Percentiles rank a stretch among this genome's conserved stretches.
Conservation (phyloP, 345 rosid genomes). For the Aethionema arabicum region DNA sequence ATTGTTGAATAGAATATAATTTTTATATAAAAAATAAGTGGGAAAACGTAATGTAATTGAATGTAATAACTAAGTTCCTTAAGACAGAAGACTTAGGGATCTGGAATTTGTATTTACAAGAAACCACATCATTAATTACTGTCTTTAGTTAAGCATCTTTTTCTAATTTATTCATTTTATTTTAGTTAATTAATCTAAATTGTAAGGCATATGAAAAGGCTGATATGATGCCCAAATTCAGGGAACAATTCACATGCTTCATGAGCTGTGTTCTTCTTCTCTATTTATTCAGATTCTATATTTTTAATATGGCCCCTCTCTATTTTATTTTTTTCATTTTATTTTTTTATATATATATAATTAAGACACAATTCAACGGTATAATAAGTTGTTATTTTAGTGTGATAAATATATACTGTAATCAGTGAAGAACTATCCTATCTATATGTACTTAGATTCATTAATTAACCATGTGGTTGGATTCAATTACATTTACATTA, state of each 20-base stretch:
- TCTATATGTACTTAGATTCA: too few relatives aligned
- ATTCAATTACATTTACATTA: too few relatives aligned
- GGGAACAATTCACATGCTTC: conserved; percentile 36
- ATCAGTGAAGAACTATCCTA: too few relatives aligned
- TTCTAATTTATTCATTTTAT: not conserved
- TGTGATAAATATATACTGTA: too few relatives aligned
- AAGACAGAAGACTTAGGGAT: conserved; percentile 38
- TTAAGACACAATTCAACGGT: too few relatives aligned
- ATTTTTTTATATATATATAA: not conserved
- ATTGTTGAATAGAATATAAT: not conserved
- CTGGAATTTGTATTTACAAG: conserved; percentile 33
- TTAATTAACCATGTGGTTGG: too few relatives aligned
- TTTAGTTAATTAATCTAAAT: not conserved
- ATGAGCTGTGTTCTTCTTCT: conserved; percentile 32
- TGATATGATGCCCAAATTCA: conserved; percentile 32
- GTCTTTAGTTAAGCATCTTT: conserved; percentile 27
- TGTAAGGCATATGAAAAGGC: conserved; percentile 28
- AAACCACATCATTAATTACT: conserved; percentile 31
- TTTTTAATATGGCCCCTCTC: not conserved
- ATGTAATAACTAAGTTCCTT: conserved; percentile 35
- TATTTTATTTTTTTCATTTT: not conserved
- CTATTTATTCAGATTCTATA: conserved; percentile 24
- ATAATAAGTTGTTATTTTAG: too few relatives aligned
- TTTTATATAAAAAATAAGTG: conserved; percentile 8
- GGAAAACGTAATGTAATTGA: conserved; percentile 33